Evolutionary conservation across 148 eudicot genomes (phyloP).

Genomic region (Limonium bicolor): DNA sequence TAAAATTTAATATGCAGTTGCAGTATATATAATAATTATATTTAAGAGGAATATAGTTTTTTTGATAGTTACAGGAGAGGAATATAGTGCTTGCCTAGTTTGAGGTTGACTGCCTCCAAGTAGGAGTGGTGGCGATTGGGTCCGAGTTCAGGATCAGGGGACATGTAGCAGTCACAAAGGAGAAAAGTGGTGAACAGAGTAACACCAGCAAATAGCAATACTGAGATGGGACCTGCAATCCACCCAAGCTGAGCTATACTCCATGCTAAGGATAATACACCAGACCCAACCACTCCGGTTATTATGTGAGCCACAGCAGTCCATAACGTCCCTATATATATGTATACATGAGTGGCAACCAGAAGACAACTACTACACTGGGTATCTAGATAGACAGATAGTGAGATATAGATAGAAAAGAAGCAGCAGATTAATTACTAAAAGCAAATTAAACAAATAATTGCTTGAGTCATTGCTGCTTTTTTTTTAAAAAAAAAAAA

Average conservation of each 20-base stretch:
- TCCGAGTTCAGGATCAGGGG: constrained; percentile 24
- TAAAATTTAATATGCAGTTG: neutral
- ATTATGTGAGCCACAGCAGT: constrained; percentile 45
- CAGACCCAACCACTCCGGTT: constrained; percentile 42
- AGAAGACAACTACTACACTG: too few species aligned
- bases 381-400: too few species aligned
- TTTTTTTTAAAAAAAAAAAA: too few species aligned
- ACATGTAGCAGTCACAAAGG: constrained; percentile 28
- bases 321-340: constrained; percentile 34
- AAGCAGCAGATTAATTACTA: too few species aligned
- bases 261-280: constrained; percentile 45
- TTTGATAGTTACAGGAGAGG: neutral
- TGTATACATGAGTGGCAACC: too few species aligned
- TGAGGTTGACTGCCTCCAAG: constrained; percentile 22
- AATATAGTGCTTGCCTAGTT: constrained; percentile 19
- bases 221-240: constrained; percentile 38
- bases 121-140: constrained; percentile 21
- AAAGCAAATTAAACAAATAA: too few species aligned
- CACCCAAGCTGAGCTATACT: constrained; percentile 39
- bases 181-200: constrained; percentile 19
- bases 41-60: neutral
- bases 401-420: too few species aligned
- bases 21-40: neutral
- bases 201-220: constrained; percentile 22
- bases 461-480: too few species aligned